phyloP scores from a whole-genome alignment of 768 basidiomycete species.

The Symmetrospora coprosmae region DNA sequence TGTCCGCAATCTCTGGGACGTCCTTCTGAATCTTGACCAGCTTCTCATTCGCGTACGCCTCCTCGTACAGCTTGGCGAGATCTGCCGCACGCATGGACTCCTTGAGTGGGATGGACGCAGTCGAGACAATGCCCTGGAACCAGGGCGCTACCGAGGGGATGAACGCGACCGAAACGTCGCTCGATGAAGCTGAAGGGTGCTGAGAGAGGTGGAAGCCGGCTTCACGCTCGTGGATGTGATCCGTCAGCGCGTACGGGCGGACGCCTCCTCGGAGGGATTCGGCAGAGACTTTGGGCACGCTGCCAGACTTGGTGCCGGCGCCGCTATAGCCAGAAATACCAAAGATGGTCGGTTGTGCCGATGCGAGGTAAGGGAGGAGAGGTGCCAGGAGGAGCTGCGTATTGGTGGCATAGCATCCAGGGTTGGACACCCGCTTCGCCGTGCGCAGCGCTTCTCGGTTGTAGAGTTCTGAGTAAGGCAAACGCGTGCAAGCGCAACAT shows the following conservation, averaged over 20 bases:
- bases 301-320: constrained; percentile 72
- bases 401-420: constrained; percentile 92
- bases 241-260: constrained; percentile 76
- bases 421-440: constrained; percentile 83
- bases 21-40: constrained; percentile 55
- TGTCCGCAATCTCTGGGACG: constrained; percentile 57
- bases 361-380: constrained; percentile 57
- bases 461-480: constrained; percentile 58
- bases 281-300: constrained; percentile 64
- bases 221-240: constrained; percentile 98
- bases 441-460: constrained; percentile 52
- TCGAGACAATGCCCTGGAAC: constrained; percentile 91
- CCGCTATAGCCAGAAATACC: constrained; percentile 90
- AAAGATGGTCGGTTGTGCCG: constrained; percentile 58
- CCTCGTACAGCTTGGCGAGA: constrained; percentile 57
- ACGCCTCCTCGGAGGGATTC: constrained; percentile 61
- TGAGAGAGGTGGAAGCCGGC: constrained; percentile 58
- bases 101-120: constrained; percentile 64
- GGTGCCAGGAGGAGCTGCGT: constrained; percentile 84
- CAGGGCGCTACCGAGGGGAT: constrained; percentile 76
- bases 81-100: constrained; percentile 56
- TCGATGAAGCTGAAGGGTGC: neutral
- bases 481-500: neutral
- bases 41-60: constrained; percentile 60
- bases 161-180: constrained; percentile 58